These are phyloP conservation scores for Vinca minor DNA, from an alignment of 257 asterid species.

Conservation along the genomic window DNA sequence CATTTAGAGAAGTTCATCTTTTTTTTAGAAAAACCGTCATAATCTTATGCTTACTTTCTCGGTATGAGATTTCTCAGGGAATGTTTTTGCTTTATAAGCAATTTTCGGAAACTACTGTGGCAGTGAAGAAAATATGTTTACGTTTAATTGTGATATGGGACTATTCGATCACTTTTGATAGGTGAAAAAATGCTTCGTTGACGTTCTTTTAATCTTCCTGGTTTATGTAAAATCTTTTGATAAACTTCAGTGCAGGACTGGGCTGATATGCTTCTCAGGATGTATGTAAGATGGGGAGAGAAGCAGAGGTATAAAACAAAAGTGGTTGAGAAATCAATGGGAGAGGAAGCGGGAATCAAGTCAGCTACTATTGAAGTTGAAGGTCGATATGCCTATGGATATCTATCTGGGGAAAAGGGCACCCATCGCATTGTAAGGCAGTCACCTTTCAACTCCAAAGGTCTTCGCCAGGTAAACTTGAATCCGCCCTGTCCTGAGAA, in stretches of 20 bases:
- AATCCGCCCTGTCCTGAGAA: not conserved
- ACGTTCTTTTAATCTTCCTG: slow-evolving; percentile 11
- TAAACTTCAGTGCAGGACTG: slow-evolving; percentile 95
- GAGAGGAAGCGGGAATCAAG: slow-evolving; percentile 96
- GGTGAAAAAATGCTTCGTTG: not conserved
- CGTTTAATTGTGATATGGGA: not conserved
- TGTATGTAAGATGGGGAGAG: slow-evolving; percentile 94
- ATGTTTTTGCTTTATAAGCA: not conserved
- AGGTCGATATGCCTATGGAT: slow-evolving; percentile 86
- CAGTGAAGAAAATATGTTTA: not conserved
- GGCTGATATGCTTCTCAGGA: slow-evolving; percentile 99
- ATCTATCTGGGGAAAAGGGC: slow-evolving; percentile 94
- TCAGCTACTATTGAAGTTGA: slow-evolving; percentile 86
- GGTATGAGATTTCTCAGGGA: not conserved
- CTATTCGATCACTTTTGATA: not conserved
- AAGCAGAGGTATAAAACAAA: slow-evolving; percentile 76
- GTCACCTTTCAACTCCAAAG: slow-evolving; percentile 95
- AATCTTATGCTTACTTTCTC: not conserved
- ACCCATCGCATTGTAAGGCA: slow-evolving; percentile 92
- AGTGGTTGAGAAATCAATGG: slow-evolving; percentile 85
- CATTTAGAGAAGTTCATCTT: not conserved
- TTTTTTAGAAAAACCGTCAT: too few species aligned
- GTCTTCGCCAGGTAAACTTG: slow-evolving; percentile 77
- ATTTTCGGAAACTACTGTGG: not conserved
- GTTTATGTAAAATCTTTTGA: slow-evolving; percentile 42